Conservation (phyloP, 148 eudicot species). For the Oxyria digyna region DNA sequence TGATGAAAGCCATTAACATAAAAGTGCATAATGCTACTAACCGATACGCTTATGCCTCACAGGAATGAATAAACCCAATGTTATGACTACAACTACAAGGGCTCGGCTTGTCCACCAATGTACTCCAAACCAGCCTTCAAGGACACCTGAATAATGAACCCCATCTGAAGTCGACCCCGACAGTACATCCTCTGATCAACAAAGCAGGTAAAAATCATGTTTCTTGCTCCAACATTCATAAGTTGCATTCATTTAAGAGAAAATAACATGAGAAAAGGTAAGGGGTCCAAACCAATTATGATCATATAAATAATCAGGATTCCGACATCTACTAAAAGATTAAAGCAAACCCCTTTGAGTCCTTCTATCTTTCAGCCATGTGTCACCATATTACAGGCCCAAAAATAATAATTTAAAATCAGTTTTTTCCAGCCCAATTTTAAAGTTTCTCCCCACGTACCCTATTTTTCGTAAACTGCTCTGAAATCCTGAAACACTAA, state of each 20-base stretch:
- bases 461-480: no score
- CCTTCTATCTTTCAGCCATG: no score
- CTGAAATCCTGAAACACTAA: no score
- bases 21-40: slow-evolving; percentile 19
- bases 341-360: no score
- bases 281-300: slow-evolving; percentile 46
- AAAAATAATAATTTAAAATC: no score
- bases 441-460: no score
- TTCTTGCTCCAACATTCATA: not conserved
- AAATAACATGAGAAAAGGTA: not conserved
- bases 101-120: slow-evolving; percentile 59
- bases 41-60: slow-evolving; percentile 71
- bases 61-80: slow-evolving; percentile 39
- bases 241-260: not conserved
- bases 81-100: slow-evolving; percentile 44
- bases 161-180: slow-evolving; percentile 67
- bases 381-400: no score
- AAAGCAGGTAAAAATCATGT: not conserved
- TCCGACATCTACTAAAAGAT: no score
- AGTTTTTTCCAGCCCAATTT: no score
- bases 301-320: slow-evolving; percentile 70
- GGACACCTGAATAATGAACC: slow-evolving; percentile 55
- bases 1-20: no score
- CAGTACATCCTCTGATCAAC: slow-evolving; percentile 52
- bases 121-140: slow-evolving; percentile 67